Base-by-base conservation (phyloP, 495 filamentous ascomycete species). In the Cercophora scortea region DNA sequence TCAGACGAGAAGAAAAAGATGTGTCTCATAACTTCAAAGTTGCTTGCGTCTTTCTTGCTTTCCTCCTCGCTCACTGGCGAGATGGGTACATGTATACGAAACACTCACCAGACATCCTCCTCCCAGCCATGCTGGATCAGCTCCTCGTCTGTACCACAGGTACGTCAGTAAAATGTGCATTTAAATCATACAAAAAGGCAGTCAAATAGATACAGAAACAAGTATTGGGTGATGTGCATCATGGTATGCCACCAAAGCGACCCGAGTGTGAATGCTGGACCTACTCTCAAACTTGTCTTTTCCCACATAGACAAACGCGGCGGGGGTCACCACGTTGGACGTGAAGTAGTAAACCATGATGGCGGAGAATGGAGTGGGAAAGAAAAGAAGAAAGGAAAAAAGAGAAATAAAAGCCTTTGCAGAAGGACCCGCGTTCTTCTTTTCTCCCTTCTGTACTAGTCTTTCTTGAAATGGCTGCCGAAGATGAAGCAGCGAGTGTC, bases 231-330 rank as follows among this genome's bases (percentile, higher is more conserved):
- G 25, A 25, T 25, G 25, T 25, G 5, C 2, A 25, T 5, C 5
- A 5, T 25, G 2, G 25, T 25, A 25, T 25, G 25, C 25, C 5
- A 5, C 25, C 5, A 25, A 5, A 25, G 25, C 25, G 25, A 25
- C 5, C 25, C 8, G 2, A 3, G 25, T 39, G 15, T 47, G 9
- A 17, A 16, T 48, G 15, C 12, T 50, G 36, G n/a, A 56, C 85
- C 61, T 78, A 96, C 93, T 98, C 73, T 98, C 93, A 52, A 95
- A 89, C 72, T 98, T 98, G 76, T 98, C 93, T 73, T 97, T 98
- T 64, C 93, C 93, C 33, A 96, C 88, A 64, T 97, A 98, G 57
- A 97, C 83, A 59, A 84, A 89, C 19, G 90, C 93, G 1, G 94
- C 84, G 16, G 85, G 74, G 39, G 67, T 66, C 33, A 77, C 72